Evolutionary conservation across 1,139 yeast genomes (phyloP).

Genomic region (Lodderomyces orthopsilosis): DNA sequence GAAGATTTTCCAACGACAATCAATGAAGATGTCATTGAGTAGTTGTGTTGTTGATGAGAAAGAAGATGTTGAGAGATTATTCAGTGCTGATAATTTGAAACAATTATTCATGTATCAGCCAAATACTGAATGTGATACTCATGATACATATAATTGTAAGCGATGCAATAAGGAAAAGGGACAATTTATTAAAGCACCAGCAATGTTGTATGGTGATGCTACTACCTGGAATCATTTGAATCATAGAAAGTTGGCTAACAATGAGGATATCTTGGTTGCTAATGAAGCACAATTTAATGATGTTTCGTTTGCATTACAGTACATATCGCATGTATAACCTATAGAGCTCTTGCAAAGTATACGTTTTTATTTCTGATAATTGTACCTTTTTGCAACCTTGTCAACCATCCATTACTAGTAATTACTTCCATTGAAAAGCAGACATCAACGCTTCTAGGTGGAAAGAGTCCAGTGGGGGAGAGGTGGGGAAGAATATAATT

Average conservation of each 20-base stretch:
- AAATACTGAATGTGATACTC: constrained; percentile 81
- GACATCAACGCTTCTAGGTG: too few species aligned
- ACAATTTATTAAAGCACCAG: constrained; percentile 67
- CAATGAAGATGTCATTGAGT: constrained; percentile 90
- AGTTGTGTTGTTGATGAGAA: constrained; percentile 97
- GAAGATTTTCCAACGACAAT: constrained; percentile 91
- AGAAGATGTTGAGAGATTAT: constrained; percentile 90
- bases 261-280: constrained; percentile 73
- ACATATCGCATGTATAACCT: constrained; percentile 63
- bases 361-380: too few species aligned
- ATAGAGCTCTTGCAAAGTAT: too few species aligned
- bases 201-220: constrained; percentile 96
- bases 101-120: constrained; percentile 73
- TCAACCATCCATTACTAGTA: too few species aligned
- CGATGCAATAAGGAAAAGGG: constrained; percentile 61
- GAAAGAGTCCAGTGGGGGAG: not conserved
- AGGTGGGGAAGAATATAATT: not conserved
- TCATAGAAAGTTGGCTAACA: constrained; percentile 54
- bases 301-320: constrained; percentile 87
- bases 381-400: too few species aligned
- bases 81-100: constrained; percentile 75
- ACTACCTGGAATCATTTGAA: constrained; percentile 95
- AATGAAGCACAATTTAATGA: constrained; percentile 71
- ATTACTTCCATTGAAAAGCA: too few species aligned
- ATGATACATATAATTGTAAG: constrained; percentile 85